phyloP scores from a whole-genome alignment of 1,139 yeast genomes.

The Hanseniaspora gamundiae region DNA sequence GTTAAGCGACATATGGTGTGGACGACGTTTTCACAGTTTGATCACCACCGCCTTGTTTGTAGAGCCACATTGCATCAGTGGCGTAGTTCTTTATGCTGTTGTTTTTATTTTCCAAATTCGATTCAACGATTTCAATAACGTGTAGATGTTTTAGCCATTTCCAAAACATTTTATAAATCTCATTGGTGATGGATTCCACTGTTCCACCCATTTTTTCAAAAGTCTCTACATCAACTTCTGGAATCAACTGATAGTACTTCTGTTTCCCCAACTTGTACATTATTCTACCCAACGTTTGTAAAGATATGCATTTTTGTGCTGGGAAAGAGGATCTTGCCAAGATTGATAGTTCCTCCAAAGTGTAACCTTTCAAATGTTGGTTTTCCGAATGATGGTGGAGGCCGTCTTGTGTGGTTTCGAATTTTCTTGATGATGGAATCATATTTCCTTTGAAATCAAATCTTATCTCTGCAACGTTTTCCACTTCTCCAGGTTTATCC shows the following conservation, averaged over 20 bases:
- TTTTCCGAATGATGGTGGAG: slow-evolving; percentile 85
- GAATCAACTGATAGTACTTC: slow-evolving; percentile 38
- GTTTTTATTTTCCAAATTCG: slow-evolving; percentile 52
- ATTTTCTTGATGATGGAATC: slow-evolving; percentile 38
- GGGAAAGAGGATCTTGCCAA: slow-evolving; percentile 68
- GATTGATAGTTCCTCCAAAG: slow-evolving; percentile 70
- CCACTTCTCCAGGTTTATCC: slow-evolving; percentile 33
- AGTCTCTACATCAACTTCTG: slow-evolving; percentile 29
- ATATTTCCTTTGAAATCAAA: slow-evolving; percentile 82
- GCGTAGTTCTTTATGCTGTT: slow-evolving; percentile 77
- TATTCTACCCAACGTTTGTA: slow-evolving; percentile 78
- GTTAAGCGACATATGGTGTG: no score
- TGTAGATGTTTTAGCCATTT: slow-evolving; percentile 54
- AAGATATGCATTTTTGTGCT: slow-evolving; percentile 77
- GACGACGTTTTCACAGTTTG: no score
- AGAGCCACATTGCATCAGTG: slow-evolving; percentile 86
- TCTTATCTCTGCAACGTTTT: slow-evolving; percentile 57
- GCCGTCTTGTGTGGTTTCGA: slow-evolving; percentile 47
- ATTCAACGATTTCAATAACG: slow-evolving; percentile 58
- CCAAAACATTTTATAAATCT: slow-evolving; percentile 50
- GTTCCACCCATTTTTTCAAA: slow-evolving; percentile 32
- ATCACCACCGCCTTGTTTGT: slow-evolving; percentile 83
- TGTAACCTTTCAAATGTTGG: slow-evolving; percentile 88
- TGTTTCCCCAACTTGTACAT: slow-evolving; percentile 67
- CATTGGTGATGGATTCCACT: slow-evolving; percentile 27